A percentile compares a stretch with the other conserved stretches of the same genome.
Evolutionary conservation across 2,329 filamentous ascomycete genomes (phyloP).

Genomic region (Penicillium sp.): DNA sequence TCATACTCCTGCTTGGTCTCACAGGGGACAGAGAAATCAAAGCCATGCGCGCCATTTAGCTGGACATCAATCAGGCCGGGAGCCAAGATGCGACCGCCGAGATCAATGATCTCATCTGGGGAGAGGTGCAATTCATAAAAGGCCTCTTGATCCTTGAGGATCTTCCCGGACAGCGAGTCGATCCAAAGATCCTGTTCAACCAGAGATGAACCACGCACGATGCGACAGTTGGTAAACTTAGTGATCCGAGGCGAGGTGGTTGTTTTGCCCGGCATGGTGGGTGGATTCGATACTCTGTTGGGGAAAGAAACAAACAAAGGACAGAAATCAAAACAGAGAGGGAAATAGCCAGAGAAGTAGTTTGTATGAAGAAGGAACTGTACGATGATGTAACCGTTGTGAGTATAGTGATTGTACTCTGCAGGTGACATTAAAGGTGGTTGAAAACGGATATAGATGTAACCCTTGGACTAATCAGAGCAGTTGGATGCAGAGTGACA

Average conservation of each 20-base stretch:
- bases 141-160: conserved; percentile 67
- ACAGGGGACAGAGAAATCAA: conserved; percentile 82
- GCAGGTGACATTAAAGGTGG: conserved; percentile 15
- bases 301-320: background rate
- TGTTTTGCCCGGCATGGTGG: conserved; percentile 39
- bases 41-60: conserved; percentile 88
- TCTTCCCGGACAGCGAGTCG: conserved; percentile 76
- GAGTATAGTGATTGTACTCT: background rate
- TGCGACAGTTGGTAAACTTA: conserved; percentile 85
- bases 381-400: conserved; percentile 20
- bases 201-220: conserved; percentile 67
- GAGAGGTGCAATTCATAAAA: conserved; percentile 50
- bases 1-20: conserved; percentile 67
- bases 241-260: conserved; percentile 58
- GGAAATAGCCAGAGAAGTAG: conserved; percentile 7
- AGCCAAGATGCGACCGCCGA: conserved; percentile 78
- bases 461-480: background rate
- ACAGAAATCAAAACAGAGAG: conserved; percentile 1
- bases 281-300: conserved; percentile 13
- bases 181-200: conserved; percentile 85
- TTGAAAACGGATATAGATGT: conserved; percentile 2
- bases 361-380: background rate
- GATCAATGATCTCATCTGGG: conserved; percentile 74
- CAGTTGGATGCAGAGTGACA: background rate
- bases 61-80: conserved; percentile 90